Evolutionary conservation across 129 eudicot species (phyloP), one percentile per base, ranked within the genome.

Genomic region (Ambrosia trifida): DNA sequence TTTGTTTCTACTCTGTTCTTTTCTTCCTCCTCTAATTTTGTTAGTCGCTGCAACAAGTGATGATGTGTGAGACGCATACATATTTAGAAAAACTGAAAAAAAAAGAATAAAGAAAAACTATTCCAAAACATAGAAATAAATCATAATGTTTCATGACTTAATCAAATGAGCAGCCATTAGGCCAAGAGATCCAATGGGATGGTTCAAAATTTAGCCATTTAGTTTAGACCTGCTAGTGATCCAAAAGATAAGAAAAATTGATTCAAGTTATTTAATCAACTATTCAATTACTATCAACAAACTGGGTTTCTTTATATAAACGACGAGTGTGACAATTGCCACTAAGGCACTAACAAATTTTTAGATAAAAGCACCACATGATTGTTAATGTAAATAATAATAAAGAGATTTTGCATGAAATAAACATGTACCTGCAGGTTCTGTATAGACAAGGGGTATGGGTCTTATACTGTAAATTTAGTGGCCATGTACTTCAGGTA

Each of bases 1-100:
- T 70, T 83, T 46, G 90, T 87, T 81, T 90, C 99, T 49, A 90
- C 78, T 64, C 79, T 77, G 76, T 86, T 88, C 83, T 86, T 95
- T 66, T 86, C 96, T 80, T 95, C 97, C 67, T 95, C 99, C 80
- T 90, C 91, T 60, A 85, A 80, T 70, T 86, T 95, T 51, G 91
- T 80, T 56, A 90, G 73, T 60, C 97, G 86, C 97, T 95, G 91
- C 77, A 83, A 46, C 69, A 43, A 73, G 52, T 52, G 31, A 66
- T 77, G 57, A 57, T 32, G 62, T 46, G 62, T 75, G 53, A 79
- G 24, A 66, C 73, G 14, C 73, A 11, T 60, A 51, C 41, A 17
- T 35, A 65, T 64, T 61, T 30, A 38, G 8, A 36, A 41, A 32
- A 75, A 54, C 11, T 40, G 32, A 66, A 24, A 41, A 75, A 36